phyloP scores from a whole-genome alignment of 352 stramenopile species.

The Pythium phragmitis region DNA sequence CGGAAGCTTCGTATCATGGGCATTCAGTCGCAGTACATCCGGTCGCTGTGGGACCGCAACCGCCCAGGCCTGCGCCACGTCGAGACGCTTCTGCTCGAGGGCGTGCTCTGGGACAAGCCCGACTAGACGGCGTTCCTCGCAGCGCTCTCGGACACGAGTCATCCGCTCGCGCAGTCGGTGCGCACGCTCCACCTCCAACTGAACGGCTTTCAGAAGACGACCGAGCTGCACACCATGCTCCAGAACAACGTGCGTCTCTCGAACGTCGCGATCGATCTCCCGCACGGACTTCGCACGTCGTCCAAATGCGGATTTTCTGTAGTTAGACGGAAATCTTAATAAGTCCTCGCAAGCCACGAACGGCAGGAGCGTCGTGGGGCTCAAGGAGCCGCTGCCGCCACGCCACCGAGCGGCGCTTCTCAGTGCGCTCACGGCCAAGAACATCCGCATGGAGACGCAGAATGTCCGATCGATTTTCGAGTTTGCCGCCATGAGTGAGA shows the following conservation, averaged over 20 bases:
- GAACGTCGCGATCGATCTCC: not conserved
- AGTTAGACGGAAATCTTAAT: no score
- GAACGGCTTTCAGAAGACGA: slow-evolving; percentile 1
- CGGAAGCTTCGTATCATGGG: not conserved
- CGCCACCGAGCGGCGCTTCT: not conserved
- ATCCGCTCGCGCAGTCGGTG: not conserved
- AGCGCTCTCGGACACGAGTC: not conserved
- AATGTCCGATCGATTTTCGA: not conserved
- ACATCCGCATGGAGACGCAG: not conserved
- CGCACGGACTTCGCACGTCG: not conserved
- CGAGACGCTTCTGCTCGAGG: not conserved
- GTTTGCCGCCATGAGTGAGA: not conserved
- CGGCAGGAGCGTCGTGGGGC: not conserved
- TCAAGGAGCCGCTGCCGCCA: not conserved
- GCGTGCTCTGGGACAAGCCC: not conserved
- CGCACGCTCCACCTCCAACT: slow-evolving; percentile 1
- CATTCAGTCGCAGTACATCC: not conserved
- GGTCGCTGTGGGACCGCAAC: not conserved
- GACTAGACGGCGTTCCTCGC: not conserved
- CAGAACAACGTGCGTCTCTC: not conserved
- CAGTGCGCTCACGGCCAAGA: not conserved
- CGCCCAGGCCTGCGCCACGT: not conserved
- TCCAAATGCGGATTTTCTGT: no score
- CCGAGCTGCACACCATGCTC: not conserved
- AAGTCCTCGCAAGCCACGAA: not conserved